Evolutionary conservation across 306 rosid species (phyloP), one percentile per base, ranked within the genome.

Genomic region (Pterocarpus macrocarpus): DNA sequence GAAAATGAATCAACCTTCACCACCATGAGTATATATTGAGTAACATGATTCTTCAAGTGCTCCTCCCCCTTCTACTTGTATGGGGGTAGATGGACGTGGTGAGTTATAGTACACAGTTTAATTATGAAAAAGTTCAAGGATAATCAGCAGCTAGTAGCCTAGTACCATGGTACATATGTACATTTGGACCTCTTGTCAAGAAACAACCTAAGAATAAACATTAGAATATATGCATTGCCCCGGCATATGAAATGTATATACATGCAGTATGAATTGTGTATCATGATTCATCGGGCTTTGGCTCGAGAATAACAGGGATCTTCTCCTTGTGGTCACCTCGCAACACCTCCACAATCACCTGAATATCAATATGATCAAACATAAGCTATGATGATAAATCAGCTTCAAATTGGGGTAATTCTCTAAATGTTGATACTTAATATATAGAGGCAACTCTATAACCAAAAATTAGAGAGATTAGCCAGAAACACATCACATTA

Each of bases 251-350:
- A 68, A 53, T 87, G 55, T 70, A 86, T 84, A 64, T 69, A 84
- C 85, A 62, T 73, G 87, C 50, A 74, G 49, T 56, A 79, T 71
- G 64, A 66, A 11, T 30, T 75, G 53, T 78, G 34, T 43, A 78
- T 83, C 90, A 92, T 45, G 99, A 57, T 85, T 93, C 97, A 65
- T 96, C 99, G 0, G 97, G 78, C 91, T 92, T 96, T 59, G 99
- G 92, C 88, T 96, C 99, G n/a, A 96, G 89, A 45, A 45, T 17
- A 28, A 96, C 97, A 0, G 97, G 94, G 81, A 96, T 86, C 85
- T 96, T 92, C 93, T 96, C 99, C 91, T 92, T 90, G 72, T 89
- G 97, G 67, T 96, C 99, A 13, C 98, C 99, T 38, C 99, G 91
- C 89, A 96, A 86, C 11, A 96, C 99, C 89, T 93, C 98, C 80